phyloP scores from a whole-genome alignment of 225 moss, liverwort and hornwort species.

The Marchantia paleacea region DNA sequence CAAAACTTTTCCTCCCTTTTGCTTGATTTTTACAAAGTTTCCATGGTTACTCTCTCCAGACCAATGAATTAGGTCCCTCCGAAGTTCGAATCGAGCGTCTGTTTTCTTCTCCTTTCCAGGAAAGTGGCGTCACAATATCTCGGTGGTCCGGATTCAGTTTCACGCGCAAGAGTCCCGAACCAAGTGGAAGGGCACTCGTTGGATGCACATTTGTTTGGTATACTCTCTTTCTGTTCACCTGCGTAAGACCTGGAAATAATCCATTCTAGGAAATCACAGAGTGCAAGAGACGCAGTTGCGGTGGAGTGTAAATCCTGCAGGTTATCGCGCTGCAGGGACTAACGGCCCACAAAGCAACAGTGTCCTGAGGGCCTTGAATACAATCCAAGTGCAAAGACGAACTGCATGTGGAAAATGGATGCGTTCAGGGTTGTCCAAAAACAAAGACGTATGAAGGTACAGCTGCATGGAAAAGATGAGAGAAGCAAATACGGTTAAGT shows the following conservation, averaged over 20 bases:
- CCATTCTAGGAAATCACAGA: neutral
- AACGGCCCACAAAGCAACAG: neutral
- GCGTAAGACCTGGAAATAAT: neutral
- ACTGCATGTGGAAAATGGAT: neutral
- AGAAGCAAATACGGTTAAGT: neutral
- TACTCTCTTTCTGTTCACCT: neutral
- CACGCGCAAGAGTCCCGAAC: neutral
- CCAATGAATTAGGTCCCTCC: neutral
- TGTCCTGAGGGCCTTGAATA: neutral
- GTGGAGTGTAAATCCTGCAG: neutral
- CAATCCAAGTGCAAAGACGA: neutral
- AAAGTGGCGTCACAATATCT: neutral
- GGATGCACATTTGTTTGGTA: neutral
- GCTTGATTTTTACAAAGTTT: neutral
- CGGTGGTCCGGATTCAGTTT: neutral
- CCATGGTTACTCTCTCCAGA: neutral
- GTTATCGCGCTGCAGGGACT: neutral
- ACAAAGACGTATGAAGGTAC: neutral
- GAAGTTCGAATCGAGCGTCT: too few relatives aligned
- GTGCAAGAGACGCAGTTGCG: neutral
- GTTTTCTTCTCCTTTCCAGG: too few relatives aligned
- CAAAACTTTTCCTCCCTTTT: neutral
- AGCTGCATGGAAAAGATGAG: neutral
- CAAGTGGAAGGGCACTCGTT: neutral
- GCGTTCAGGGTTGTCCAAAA: neutral